phyloP scores from a whole-genome alignment of 352 stramenopile genomes.

The Pythium brachiatum region DNA sequence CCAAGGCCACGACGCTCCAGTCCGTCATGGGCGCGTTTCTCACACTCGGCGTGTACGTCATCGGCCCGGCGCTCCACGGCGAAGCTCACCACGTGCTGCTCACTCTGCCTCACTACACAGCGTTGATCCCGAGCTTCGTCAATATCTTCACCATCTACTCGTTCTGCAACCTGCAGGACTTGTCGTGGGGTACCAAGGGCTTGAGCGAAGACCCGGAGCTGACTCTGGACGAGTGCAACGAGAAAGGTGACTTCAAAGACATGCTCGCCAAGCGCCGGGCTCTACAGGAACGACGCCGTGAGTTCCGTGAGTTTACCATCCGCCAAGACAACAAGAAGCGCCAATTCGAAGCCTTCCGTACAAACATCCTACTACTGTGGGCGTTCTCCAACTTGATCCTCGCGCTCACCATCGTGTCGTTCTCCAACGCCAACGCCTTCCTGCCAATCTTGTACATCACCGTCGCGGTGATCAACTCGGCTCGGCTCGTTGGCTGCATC shows the following conservation, averaged over 20 bases:
- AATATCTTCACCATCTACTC: conserved; percentile 91
- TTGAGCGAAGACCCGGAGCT: conserved; percentile 51
- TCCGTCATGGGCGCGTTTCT: conserved; percentile 64
- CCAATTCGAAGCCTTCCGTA: conserved; percentile 82
- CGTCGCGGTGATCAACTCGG: conserved; percentile 66
- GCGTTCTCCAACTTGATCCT: conserved; percentile 82
- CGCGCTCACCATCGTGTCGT: conserved; percentile 68
- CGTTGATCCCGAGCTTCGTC: conserved; percentile 83
- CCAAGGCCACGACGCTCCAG: conserved; percentile 40
- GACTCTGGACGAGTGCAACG: conserved; percentile 42
- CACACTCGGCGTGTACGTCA: conserved; percentile 78
- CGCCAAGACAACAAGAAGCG: conserved; percentile 70
- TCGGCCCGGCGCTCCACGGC: conserved; percentile 70
- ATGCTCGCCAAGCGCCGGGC: conserved; percentile 75
- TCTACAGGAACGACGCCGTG: conserved; percentile 58
- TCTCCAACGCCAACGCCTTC: conserved; percentile 50
- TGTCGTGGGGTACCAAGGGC: conserved; percentile 86
- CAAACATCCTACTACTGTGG: conserved; percentile 79
- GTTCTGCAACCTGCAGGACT: conserved; percentile 86
- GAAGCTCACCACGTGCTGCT: conserved; percentile 84
- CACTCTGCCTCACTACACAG: conserved; percentile 86
- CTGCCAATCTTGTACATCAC: conserved; percentile 74
- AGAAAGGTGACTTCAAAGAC: conserved; percentile 83
- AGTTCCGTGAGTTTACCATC: conserved; percentile 35
- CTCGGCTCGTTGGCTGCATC: conserved; percentile 61